A percentile compares a stretch with the other conserved stretches of the same genome.
Conservation (phyloP, 495 filamentous ascomycete species). For the Penicillium cosmopolitanum region DNA sequence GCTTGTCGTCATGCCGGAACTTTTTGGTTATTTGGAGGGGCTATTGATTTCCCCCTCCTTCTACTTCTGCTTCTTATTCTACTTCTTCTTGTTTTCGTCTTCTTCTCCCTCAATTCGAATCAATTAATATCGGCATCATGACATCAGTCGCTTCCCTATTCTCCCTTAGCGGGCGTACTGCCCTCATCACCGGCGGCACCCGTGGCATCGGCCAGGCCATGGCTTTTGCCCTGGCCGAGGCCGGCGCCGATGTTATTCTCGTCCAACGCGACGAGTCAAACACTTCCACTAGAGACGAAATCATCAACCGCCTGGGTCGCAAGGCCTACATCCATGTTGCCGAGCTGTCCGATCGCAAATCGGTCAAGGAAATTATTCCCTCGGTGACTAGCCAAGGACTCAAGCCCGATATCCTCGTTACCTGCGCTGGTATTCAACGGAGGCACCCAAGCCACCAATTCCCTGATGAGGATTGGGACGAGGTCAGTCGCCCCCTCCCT, state of each 20-base stretch:
- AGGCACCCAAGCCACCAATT: slow-evolving; percentile 78
- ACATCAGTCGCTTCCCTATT: slow-evolving; percentile 42
- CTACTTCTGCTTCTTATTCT: background rate
- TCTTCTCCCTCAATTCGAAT: background rate
- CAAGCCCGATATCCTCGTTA: slow-evolving; percentile 73
- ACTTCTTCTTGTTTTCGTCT: background rate
- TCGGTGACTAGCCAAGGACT: slow-evolving; percentile 60
- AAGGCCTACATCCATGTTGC: slow-evolving; percentile 69
- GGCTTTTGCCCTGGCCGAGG: slow-evolving; percentile 79
- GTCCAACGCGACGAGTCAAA: slow-evolving; percentile 66
- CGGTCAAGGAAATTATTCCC: slow-evolving; percentile 65
- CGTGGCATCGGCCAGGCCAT: slow-evolving; percentile 87
- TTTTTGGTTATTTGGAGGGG: slow-evolving; percentile 11
- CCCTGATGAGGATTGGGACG: slow-evolving; percentile 81
- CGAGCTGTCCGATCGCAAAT: slow-evolving; percentile 66
- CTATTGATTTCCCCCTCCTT: background rate
- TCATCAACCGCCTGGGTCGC: slow-evolving; percentile 67
- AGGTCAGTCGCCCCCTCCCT: slow-evolving; percentile 40
- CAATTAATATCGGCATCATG: slow-evolving; percentile 24
- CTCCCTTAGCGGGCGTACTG: slow-evolving; percentile 62
- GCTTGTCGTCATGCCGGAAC: slow-evolving; percentile 9
- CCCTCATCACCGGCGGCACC: slow-evolving; percentile 84
- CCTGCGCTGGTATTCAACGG: slow-evolving; percentile 84
- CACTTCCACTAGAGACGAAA: slow-evolving; percentile 61
- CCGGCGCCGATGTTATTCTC: slow-evolving; percentile 75